Conservation (phyloP, 1,284 basidiomycete species). For the Irpex sp. region DNA sequence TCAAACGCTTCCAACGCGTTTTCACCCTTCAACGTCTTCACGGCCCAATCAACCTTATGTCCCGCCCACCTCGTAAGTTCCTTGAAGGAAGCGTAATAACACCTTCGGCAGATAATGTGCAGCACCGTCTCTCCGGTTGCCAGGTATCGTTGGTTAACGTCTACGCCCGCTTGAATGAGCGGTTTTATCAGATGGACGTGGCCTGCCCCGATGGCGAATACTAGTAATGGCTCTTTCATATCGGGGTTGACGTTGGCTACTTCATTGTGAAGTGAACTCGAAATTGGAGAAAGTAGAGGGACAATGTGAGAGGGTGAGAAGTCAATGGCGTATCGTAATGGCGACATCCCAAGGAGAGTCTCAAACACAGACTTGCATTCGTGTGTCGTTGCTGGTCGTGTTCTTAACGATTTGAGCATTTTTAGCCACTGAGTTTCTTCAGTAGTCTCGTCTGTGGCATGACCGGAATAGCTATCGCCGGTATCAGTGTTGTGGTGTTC, state of each 20-base stretch:
- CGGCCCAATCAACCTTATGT: background rate
- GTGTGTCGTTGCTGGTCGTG: background rate
- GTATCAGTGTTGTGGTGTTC: too few relatives aligned
- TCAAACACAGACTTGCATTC: background rate
- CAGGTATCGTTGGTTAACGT: background rate
- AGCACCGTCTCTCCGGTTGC: background rate
- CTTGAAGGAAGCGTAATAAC: background rate
- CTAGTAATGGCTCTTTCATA: background rate
- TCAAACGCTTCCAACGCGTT: background rate
- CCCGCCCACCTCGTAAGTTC: background rate
- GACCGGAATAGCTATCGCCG: too few relatives aligned
- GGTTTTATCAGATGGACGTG: background rate
- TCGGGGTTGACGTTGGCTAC: background rate
- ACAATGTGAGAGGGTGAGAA: background rate
- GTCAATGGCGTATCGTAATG: background rate
- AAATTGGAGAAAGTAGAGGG: background rate
- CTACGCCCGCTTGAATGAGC: background rate
- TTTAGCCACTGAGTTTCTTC: too few relatives aligned
- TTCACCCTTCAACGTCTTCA: background rate
- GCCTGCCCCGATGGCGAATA: background rate
- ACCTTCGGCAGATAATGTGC: background rate
- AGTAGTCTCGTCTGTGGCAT: too few relatives aligned
- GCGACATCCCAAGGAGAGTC: background rate
- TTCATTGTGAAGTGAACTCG: background rate
- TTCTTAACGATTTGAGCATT: background rate